Percentiles rank a stretch among this genome's conserved stretches.
Evolutionary conservation across 805 yeast genomes (phyloP).

Genomic region (fission yeast (Schizosaccharomyces pombe)): DNA sequence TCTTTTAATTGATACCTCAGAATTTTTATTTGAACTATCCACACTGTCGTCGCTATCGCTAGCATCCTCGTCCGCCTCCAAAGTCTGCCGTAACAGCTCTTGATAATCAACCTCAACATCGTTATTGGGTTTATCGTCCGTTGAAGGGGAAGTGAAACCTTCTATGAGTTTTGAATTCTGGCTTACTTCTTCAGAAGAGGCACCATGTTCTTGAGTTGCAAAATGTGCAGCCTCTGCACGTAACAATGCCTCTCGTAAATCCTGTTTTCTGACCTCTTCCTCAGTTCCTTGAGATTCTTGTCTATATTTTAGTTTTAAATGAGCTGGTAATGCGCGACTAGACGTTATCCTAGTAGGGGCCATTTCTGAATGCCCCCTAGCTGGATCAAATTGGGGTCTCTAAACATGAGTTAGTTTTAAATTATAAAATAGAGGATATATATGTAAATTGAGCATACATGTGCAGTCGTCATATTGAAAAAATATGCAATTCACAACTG

Average conservation of each 20-base stretch:
- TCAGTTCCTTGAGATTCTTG: constrained; percentile 15
- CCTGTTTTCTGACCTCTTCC: constrained; percentile 9
- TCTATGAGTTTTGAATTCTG: no score
- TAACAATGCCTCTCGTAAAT: constrained; percentile 12
- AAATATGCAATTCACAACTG: no score
- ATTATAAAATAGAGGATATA: background rate
- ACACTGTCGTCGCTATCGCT: background rate
- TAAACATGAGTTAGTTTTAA: constrained; percentile 9
- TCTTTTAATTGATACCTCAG: background rate
- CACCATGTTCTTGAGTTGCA: background rate
- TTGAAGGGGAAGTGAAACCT: no score
- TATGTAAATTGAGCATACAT: background rate
- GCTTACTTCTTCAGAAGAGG: background rate
- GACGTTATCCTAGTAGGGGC: constrained; percentile 27
- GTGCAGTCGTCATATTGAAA: background rate
- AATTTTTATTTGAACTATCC: no score
- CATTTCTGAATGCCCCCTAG: constrained; percentile 28
- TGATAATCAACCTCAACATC: background rate
- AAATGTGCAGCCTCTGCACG: constrained; percentile 8
- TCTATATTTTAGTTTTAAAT: constrained; percentile 25
- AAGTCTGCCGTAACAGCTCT: background rate
- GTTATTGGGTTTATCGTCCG: background rate
- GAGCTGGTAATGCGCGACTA: constrained; percentile 31
- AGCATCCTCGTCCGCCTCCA: background rate
- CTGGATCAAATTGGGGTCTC: constrained; percentile 44